Conservation (phyloP, 768 basidiomycete species). For the Phanerodontia chrysosporium region DNA sequence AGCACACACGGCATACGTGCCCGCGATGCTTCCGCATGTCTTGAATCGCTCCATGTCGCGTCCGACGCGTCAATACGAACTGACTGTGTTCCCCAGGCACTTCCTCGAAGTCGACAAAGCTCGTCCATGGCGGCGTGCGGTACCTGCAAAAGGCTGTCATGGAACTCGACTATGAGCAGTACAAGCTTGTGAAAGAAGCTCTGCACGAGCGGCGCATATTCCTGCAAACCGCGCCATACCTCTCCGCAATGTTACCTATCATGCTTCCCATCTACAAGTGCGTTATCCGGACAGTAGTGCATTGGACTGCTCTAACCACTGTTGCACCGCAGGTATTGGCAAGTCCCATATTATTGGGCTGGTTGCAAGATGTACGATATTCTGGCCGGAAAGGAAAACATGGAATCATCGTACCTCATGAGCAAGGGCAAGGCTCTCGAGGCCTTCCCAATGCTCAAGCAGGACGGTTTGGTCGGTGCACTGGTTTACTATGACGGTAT, state of each 20-base stretch:
- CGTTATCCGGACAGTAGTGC: constrained; percentile 17
- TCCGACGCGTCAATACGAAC: background rate
- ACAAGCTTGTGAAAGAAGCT: constrained; percentile 94
- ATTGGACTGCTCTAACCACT: constrained; percentile 8
- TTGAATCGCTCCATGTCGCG: background rate
- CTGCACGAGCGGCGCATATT: constrained; percentile 91
- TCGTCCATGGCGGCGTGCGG: constrained; percentile 96
- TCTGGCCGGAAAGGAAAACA: constrained; percentile 93
- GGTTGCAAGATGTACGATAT: constrained; percentile 97
- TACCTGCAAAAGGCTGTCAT: constrained; percentile 97
- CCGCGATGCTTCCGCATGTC: background rate
- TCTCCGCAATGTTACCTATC: constrained; percentile 90
- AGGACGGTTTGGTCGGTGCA: constrained; percentile 87
- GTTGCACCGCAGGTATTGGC: constrained; percentile 76
- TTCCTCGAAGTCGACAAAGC: constrained; percentile 95
- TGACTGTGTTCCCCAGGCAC: constrained; percentile 52
- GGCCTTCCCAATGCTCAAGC: constrained; percentile 95
- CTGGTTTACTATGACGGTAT: constrained; percentile 96
- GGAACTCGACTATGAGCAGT: constrained; percentile 94
- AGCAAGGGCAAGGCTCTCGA: constrained; percentile 90
- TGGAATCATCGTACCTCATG: constrained; percentile 95
- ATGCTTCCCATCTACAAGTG: constrained; percentile 96
- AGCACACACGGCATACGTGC: background rate
- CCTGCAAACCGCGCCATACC: constrained; percentile 92
- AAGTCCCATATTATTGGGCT: constrained; percentile 92